Conservation (phyloP, 768 basidiomycete genomes). For the Tulasnella sp. region DNA sequence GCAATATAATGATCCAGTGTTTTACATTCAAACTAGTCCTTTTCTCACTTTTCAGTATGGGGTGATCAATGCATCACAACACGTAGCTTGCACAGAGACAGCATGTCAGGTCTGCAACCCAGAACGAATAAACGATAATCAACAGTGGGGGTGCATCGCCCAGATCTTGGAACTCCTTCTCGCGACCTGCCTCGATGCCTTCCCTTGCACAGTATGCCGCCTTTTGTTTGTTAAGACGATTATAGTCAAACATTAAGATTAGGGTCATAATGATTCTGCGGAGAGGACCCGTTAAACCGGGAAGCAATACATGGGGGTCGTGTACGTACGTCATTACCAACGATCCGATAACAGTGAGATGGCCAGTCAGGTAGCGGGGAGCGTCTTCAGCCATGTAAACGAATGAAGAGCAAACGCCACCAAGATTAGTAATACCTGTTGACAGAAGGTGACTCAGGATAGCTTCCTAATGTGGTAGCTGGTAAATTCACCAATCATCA, state of each 20-base stretch:
- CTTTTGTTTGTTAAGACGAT: slow-evolving; percentile 38
- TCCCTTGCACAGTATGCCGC: slow-evolving; percentile 34
- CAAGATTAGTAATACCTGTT: slow-evolving; percentile 35
- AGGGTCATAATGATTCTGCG: slow-evolving; percentile 31
- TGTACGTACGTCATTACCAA: slow-evolving; percentile 24
- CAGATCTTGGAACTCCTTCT: slow-evolving; percentile 35
- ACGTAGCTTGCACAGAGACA: too few species aligned
- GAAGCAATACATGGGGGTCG: not conserved
- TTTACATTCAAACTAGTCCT: too few species aligned
- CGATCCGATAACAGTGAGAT: slow-evolving; percentile 30
- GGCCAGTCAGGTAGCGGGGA: slow-evolving; percentile 30
- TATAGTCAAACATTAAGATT: slow-evolving; percentile 41
- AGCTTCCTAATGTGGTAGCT: not conserved
- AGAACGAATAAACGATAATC: too few species aligned
- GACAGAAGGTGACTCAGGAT: not conserved
- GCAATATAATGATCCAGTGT: too few species aligned
- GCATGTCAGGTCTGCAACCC: too few species aligned
- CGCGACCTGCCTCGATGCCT: slow-evolving; percentile 32
- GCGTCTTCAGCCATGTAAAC: slow-evolving; percentile 28
- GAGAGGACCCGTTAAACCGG: not conserved
- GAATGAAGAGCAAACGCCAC: slow-evolving; percentile 35
- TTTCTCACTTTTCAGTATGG: too few species aligned
- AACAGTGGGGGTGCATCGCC: slow-evolving; percentile 45
- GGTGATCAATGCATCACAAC: too few species aligned
- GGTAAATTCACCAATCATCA: slow-evolving; percentile 33